Evolutionary conservation across 495 filamentous ascomycete genomes (phyloP).

Genomic region (Lophiotrema nucula): DNA sequence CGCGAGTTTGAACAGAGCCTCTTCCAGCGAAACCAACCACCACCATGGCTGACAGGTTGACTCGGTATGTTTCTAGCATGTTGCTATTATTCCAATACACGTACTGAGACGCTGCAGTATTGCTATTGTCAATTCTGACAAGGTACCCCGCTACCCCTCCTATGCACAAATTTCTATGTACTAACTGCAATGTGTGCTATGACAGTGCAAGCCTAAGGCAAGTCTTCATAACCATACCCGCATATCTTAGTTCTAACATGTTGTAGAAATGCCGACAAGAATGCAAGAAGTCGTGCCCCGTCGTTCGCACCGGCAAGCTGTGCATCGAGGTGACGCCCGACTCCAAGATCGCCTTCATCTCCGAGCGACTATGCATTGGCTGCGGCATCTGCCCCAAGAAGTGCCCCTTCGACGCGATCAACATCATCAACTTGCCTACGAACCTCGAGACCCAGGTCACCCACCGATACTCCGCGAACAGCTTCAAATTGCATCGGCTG

Average conservation of each 20-base stretch:
- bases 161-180: slow-evolving; percentile 13
- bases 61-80: slow-evolving; percentile 51
- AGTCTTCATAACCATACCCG: neutral
- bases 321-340: slow-evolving; percentile 90
- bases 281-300: slow-evolving; percentile 99
- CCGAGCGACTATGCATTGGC: slow-evolving; percentile 90
- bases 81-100: neutral
- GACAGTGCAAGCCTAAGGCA: slow-evolving; percentile 93
- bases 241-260: slow-evolving; percentile 9
- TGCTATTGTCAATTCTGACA: slow-evolving; percentile 96
- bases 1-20: too few species aligned
- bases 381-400: slow-evolving; percentile 99
- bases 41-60: slow-evolving; percentile 82
- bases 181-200: slow-evolving; percentile 25
- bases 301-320: slow-evolving; percentile 94
- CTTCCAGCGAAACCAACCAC: neutral
- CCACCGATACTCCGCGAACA: slow-evolving; percentile 97
- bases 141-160: slow-evolving; percentile 60
- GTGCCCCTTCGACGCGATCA: slow-evolving; percentile 98
- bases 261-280: slow-evolving; percentile 89
- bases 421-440: slow-evolving; percentile 98
- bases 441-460: slow-evolving; percentile 97
- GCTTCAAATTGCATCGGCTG: slow-evolving; percentile 96
- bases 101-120: slow-evolving; percentile 59
- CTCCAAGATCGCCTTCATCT: slow-evolving; percentile 97